phyloP scores from a whole-genome alignment of 768 basidiomycete genomes.

The Mycena crocata region DNA sequence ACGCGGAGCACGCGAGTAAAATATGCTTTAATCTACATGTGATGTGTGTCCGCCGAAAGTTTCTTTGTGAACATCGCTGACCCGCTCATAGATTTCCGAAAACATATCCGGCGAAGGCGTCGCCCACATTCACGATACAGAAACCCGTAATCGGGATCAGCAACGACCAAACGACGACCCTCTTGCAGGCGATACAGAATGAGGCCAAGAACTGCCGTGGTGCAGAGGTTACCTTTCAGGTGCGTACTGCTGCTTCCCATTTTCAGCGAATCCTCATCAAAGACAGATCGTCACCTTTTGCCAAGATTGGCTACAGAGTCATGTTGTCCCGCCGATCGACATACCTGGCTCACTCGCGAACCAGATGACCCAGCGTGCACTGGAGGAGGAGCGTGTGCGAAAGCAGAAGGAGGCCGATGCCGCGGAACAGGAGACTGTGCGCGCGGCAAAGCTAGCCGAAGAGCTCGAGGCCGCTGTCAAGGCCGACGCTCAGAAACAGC shows the following conservation, averaged over 20 bases:
- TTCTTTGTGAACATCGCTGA: slow-evolving; percentile 10
- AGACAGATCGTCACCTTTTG: slow-evolving; percentile 71
- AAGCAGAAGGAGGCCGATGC: slow-evolving; percentile 67
- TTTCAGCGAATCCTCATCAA: slow-evolving; percentile 2
- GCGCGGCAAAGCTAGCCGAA: slow-evolving; percentile 63
- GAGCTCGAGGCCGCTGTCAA: slow-evolving; percentile 75
- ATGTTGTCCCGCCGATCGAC: slow-evolving; percentile 69
- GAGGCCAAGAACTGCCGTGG: slow-evolving; percentile 77
- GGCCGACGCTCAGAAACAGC: slow-evolving; percentile 72
- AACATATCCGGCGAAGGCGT: slow-evolving; percentile 82
- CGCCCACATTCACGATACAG: slow-evolving; percentile 75
- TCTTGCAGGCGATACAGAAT: slow-evolving; percentile 69
- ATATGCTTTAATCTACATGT: slow-evolving; percentile 76
- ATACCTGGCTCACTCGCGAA: slow-evolving; percentile 77
- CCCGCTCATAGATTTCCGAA: slow-evolving; percentile 74
- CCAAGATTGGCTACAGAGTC: slow-evolving; percentile 76
- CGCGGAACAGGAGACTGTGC: slow-evolving; percentile 61
- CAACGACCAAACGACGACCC: slow-evolving; percentile 64
- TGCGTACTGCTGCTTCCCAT: slow-evolving; percentile 42
- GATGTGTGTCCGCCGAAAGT: slow-evolving; percentile 60
- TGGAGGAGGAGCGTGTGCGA: slow-evolving; percentile 75
- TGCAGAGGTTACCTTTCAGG: slow-evolving; percentile 84
- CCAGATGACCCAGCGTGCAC: slow-evolving; percentile 81
- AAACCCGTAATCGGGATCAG: slow-evolving; percentile 72
- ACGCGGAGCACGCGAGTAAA: slow-evolving; percentile 64